A percentile compares a stretch with the other conserved stretches of the same genome.
Evolutionary conservation across 139 green algal species (phyloP).

Genomic region (Protoeuglena noctilucae): DNA sequence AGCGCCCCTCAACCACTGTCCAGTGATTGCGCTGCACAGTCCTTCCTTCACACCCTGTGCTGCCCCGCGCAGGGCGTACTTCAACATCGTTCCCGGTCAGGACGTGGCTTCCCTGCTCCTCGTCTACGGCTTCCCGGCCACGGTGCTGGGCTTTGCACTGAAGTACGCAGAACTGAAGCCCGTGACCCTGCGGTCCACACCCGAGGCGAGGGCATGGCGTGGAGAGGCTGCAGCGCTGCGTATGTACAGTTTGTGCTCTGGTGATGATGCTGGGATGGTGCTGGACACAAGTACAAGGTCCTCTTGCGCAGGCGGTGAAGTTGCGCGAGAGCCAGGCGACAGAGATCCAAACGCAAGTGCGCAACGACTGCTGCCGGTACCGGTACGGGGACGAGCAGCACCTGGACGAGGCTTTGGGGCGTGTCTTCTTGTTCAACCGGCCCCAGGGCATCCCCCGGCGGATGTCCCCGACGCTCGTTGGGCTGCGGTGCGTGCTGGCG

Average conservation of each 20-base stretch:
- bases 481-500: conserved; percentile 63
- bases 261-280: no score
- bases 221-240: no score
- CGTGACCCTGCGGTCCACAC: not conserved
- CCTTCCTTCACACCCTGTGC: no score
- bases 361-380: conserved; percentile 27
- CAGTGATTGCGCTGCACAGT: no score
- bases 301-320: conserved; percentile 39
- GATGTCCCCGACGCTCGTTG: conserved; percentile 47
- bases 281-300: conserved; percentile 40
- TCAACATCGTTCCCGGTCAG: conserved; percentile 70
- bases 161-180: conserved; percentile 44
- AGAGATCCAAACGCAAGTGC: conserved; percentile 67
- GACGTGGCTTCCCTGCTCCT: conserved; percentile 76
- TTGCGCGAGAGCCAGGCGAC: conserved; percentile 69
- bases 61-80: no score
- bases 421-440: conserved; percentile 71
- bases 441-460: conserved; percentile 44
- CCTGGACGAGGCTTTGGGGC: conserved; percentile 83
- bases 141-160: conserved; percentile 83
- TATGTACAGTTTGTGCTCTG: no score
- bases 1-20: no score
- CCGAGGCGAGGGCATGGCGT: no score
- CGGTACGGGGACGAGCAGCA: conserved; percentile 97
- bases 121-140: conserved; percentile 94